A percentile compares a stretch with the other conserved stretches of the same genome.
These are phyloP conservation scores for Leishmania guyanensis DNA, from an alignment of 208 protist species.

Conservation along the genomic window DNA sequence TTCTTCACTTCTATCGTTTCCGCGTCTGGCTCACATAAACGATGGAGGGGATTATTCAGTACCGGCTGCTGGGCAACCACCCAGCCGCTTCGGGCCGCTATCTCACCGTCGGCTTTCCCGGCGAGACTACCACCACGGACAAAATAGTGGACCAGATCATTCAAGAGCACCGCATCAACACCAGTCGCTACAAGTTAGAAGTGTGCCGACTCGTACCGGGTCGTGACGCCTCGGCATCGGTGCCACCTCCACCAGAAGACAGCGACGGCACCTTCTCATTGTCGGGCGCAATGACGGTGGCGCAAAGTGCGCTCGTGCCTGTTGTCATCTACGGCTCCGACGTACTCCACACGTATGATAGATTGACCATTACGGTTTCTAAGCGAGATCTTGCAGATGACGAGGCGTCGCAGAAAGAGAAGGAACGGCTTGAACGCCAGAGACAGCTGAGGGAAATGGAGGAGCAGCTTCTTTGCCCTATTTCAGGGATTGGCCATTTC, in stretches of 20 bases:
- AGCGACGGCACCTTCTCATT: neutral
- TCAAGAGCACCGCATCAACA: constrained; percentile 75
- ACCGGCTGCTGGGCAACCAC: constrained; percentile 73
- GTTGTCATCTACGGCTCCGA: constrained; percentile 23
- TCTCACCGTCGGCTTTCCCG: constrained; percentile 67
- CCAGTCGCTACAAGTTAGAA: constrained; percentile 75
- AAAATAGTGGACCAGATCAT: constrained; percentile 59
- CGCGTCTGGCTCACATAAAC: neutral
- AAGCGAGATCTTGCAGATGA: constrained; percentile 67
- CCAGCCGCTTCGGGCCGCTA: constrained; percentile 77
- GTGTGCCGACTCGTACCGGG: constrained; percentile 22
- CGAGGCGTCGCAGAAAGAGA: constrained; percentile 25
- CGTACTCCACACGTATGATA: constrained; percentile 68
- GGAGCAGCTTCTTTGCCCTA: constrained; percentile 32
- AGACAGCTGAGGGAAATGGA: constrained; percentile 49
- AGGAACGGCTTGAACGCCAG: constrained; percentile 38
- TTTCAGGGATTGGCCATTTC: neutral
- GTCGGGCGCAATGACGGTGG: neutral
- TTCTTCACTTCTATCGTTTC: neutral
- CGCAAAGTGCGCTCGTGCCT: neutral
- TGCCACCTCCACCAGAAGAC: neutral
- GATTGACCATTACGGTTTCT: constrained; percentile 64
- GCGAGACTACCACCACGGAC: constrained; percentile 41
- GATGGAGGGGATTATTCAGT: constrained; percentile 80
- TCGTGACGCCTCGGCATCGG: constrained; percentile 16